Evolutionary conservation across 495 filamentous ascomycete genomes (phyloP), one percentile per base, ranked within the genome.

Genomic region (Penicillium atrosanguineum): DNA sequence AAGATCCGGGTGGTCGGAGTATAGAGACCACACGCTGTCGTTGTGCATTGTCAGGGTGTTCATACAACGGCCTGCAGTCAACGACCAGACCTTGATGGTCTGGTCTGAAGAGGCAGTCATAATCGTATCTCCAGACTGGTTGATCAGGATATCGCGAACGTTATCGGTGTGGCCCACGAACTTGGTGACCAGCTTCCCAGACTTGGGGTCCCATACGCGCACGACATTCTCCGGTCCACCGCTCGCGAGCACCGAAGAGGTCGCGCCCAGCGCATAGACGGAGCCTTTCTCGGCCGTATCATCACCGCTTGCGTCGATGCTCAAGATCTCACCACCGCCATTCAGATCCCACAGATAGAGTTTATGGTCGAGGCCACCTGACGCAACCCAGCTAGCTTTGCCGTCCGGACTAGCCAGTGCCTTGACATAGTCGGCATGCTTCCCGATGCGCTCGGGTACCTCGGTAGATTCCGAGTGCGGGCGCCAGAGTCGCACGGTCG

Each of bases 141-240:
- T 95, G 61, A 98, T 86, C 47, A 97, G 73, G 53, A 98, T 91
- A 55, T 90, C 86, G 41, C 94, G 86, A 55, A 98, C 82, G 56
- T 93, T 96, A 72, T 97, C 94, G 34, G 92, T 97, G 71, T 98
- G 94, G n/a, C 94, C 94, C 8, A 97, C 90, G 50, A 98, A 91
- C 64, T 96, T 97, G 45, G 92, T 96, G 48, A 98, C 87, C 47
- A 87, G 80, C 71, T 94, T 90, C 25, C 94, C 93, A 29, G 90
- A 86, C 68, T 84, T 86, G 16, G 90, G 84, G 72, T 98, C 94
- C 93, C 95, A 98, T 53, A 97, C 71, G 31, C 93, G 79, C 1
- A 97, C 94, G 37, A 91, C 88, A 59, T 89, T 94, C 73, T 98
- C 94, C 2, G 94, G 94, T 0, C 94, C 93, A 49, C 94, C 94